phyloP scores from a whole-genome alignment of 2,329 filamentous ascomycete genomes.

The Alternaria alternata region DNA sequence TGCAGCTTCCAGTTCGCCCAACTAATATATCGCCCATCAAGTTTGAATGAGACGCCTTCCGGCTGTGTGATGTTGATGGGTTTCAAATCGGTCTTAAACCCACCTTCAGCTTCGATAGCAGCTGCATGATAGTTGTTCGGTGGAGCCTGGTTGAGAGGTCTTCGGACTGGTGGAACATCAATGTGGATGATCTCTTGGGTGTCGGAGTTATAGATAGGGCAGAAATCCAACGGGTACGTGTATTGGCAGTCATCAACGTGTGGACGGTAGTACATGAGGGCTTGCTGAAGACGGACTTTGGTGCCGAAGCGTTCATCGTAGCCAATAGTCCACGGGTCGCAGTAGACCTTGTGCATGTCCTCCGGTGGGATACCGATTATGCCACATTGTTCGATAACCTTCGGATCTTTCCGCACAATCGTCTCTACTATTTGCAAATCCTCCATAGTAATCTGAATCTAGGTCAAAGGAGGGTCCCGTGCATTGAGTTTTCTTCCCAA shows the following conservation, averaged over 20 bases:
- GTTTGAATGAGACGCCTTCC: slow-evolving; percentile 84
- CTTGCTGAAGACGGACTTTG: slow-evolving; percentile 82
- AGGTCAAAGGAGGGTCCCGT: slow-evolving; percentile 1
- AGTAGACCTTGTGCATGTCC: slow-evolving; percentile 96
- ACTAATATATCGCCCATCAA: slow-evolving; percentile 75
- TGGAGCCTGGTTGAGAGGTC: slow-evolving; percentile 74
- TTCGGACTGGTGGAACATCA: slow-evolving; percentile 78
- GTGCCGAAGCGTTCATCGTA: slow-evolving; percentile 90
- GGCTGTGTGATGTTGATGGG: slow-evolving; percentile 88
- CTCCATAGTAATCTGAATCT: slow-evolving; percentile 81
- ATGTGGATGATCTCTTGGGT: slow-evolving; percentile 82
- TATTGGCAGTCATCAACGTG: slow-evolving; percentile 88
- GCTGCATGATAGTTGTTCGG: slow-evolving; percentile 83
- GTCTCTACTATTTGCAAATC: slow-evolving; percentile 83
- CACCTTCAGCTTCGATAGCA: slow-evolving; percentile 75
- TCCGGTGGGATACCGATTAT: slow-evolving; percentile 80
- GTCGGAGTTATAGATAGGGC: slow-evolving; percentile 86
- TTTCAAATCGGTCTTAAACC: slow-evolving; percentile 81
- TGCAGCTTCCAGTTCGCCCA: slow-evolving; percentile 97
- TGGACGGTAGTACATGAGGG: slow-evolving; percentile 93
- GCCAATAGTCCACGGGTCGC: slow-evolving; percentile 95
- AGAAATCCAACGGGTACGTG: slow-evolving; percentile 90
- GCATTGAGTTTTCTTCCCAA: background rate
- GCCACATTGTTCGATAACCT: slow-evolving; percentile 88
- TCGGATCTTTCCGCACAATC: slow-evolving; percentile 77